Evolutionary conservation across 2,329 filamentous ascomycete species (phyloP).

Genomic region (Emmonsiellopsis sp.): DNA sequence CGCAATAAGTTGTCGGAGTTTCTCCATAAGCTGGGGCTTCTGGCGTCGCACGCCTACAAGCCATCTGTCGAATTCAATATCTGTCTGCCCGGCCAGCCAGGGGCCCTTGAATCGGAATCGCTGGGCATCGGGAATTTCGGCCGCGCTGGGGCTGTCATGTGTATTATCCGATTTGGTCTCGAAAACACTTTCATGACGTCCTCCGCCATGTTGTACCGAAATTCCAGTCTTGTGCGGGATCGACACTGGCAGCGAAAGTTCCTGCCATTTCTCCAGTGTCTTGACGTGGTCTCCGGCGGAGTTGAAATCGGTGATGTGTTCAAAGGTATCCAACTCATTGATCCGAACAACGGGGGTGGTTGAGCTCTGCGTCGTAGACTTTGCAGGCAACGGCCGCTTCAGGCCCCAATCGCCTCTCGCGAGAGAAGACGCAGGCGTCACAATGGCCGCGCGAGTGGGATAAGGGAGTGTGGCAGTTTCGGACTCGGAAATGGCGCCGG

Average conservation of each 20-base stretch:
- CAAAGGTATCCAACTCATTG: slow-evolving; percentile 69
- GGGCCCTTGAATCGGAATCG: slow-evolving; percentile 52
- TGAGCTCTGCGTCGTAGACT: slow-evolving; percentile 61
- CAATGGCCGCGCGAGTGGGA: slow-evolving; percentile 77
- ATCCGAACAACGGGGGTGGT: slow-evolving; percentile 66
- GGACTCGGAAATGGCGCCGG: slow-evolving; percentile 45
- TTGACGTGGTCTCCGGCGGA: slow-evolving; percentile 73
- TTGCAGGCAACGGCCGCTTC: slow-evolving; percentile 72
- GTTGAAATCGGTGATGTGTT: slow-evolving; percentile 82
- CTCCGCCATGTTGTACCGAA: slow-evolving; percentile 5
- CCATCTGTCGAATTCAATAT: slow-evolving; percentile 47
- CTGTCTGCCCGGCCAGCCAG: slow-evolving; percentile 48
- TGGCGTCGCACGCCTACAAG: slow-evolving; percentile 37
- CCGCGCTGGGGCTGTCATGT: slow-evolving; percentile 11
- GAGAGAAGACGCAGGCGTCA: slow-evolving; percentile 64
- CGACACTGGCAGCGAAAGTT: slow-evolving; percentile 65
- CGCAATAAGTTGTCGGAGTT: slow-evolving; percentile 26
- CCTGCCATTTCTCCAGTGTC: slow-evolving; percentile 77
- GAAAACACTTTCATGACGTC: slow-evolving; percentile 22
- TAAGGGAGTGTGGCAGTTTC: slow-evolving; percentile 64
- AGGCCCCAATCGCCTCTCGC: slow-evolving; percentile 83
- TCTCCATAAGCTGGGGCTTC: slow-evolving; percentile 30
- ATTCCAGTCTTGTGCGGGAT: slow-evolving; percentile 26
- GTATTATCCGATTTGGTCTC: slow-evolving; percentile 12
- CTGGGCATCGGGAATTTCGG: slow-evolving; percentile 22